These are phyloP conservation scores for Metschnikowia dekortorum DNA, from an alignment of 805 yeast species.

Conservation along the genomic window DNA sequence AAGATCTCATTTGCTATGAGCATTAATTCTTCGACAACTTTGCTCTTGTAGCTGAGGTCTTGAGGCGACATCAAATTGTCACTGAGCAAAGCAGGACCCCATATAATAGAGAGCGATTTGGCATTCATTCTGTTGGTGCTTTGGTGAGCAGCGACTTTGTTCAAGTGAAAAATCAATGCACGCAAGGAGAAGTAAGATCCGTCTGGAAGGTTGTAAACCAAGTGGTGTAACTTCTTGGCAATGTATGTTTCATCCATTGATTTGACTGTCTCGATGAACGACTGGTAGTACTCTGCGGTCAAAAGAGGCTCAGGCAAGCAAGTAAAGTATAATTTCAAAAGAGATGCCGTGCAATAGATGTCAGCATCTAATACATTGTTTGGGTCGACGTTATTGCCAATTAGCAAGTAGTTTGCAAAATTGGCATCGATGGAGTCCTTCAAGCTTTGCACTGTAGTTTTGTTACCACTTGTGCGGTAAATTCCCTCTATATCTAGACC, in stretches of 20 bases:
- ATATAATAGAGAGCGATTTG: conserved; percentile 78
- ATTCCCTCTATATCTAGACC: conserved; percentile 88
- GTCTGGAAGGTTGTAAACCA: conserved; percentile 87
- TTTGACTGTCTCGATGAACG: conserved; percentile 66
- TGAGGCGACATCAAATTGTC: conserved; percentile 61
- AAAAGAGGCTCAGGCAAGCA: conserved; percentile 84
- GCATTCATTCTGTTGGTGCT: conserved; percentile 74
- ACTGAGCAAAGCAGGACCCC: conserved; percentile 89
- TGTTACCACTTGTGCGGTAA: conserved; percentile 81
- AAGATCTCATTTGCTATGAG: conserved; percentile 76
- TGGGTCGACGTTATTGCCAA: conserved; percentile 40
- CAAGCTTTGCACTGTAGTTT: conserved; percentile 66
- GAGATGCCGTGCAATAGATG: conserved; percentile 80
- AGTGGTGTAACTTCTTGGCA: conserved; percentile 75
- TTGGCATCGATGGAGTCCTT: conserved; percentile 69
- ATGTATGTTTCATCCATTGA: conserved; percentile 43
- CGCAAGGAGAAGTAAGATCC: conserved; percentile 91
- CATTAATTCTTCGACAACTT: conserved; percentile 80
- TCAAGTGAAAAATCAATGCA: conserved; percentile 78
- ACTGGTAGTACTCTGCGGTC: conserved; percentile 55
- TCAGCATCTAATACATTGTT: conserved; percentile 65
- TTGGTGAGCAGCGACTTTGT: conserved; percentile 62
- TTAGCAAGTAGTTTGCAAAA: conserved; percentile 54
- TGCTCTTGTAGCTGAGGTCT: conserved; percentile 71
- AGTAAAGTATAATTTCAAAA: conserved; percentile 78